Evolutionary conservation across 192 early-diverging fungal genomes (phyloP).

Genomic region (Coemansia asiatica): DNA sequence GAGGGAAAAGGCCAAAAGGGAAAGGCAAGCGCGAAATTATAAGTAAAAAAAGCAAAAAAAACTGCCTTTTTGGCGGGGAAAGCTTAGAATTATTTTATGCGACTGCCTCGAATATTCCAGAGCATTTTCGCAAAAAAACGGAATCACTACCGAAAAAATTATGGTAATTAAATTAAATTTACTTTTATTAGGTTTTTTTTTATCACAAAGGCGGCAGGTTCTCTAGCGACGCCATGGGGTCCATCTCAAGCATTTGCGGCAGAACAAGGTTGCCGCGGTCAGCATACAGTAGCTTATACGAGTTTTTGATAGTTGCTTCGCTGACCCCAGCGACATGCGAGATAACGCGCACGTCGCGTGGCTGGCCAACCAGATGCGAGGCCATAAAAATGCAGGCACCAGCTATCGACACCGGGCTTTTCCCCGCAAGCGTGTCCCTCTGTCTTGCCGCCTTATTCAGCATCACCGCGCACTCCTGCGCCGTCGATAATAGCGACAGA

Average conservation of each 20-base stretch:
- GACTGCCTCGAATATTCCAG: background rate
- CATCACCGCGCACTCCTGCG: constrained; percentile 70
- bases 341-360: constrained; percentile 73
- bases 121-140: no score
- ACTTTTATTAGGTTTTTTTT: background rate
- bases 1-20: background rate
- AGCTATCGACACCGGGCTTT: constrained; percentile 88
- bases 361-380: constrained; percentile 67
- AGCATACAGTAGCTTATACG: constrained; percentile 69
- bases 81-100: background rate
- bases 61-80: background rate
- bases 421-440: constrained; percentile 84
- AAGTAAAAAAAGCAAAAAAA: background rate
- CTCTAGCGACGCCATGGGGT: constrained; percentile 21
- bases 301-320: constrained; percentile 90
- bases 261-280: constrained; percentile 59
- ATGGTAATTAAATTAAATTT: no score
- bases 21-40: background rate
- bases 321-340: constrained; percentile 86
- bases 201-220: constrained; percentile 20
- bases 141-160: no score
- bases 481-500: constrained; percentile 64
- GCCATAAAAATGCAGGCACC: constrained; percentile 90
- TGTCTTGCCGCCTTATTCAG: constrained; percentile 72
- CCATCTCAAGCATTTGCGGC: constrained; percentile 20